Conservation (phyloP, 306 rosid genomes). For the peach (Prunus persica) region DNA sequence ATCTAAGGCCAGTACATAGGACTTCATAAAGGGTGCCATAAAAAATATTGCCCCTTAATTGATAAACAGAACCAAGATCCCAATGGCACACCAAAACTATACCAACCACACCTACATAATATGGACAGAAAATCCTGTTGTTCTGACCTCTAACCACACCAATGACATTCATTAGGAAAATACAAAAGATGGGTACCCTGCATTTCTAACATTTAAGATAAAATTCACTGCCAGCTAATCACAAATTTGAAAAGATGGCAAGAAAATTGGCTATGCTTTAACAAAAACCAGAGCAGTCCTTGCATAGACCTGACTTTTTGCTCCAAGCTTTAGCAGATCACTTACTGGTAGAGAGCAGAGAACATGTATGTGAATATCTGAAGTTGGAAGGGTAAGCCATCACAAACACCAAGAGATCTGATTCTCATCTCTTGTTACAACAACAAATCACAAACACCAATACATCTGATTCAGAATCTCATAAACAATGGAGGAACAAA, state of each 20-base stretch:
- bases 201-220: background rate
- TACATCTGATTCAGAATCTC: no score
- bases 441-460: no score
- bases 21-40: background rate
- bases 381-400: no score
- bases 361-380: background rate
- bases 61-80: constrained; percentile 1
- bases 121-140: constrained; percentile 17
- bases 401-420: no score
- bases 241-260: background rate
- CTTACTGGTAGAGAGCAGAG: constrained; percentile 21
- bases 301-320: constrained; percentile 33
- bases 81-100: constrained; percentile 1
- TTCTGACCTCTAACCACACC: constrained; percentile 1
- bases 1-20: constrained; percentile 6
- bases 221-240: constrained; percentile 10
- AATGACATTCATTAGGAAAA: background rate
- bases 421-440: no score
- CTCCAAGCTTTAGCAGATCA: constrained; percentile 33
- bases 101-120: background rate
- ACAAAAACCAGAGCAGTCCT: constrained; percentile 30
- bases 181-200: background rate
- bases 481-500: no score
- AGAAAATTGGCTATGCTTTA: no score
- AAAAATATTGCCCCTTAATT: background rate